These are phyloP conservation scores for Galeopsis tetrahit DNA, from an alignment of 257 asterid genomes.

Conservation along the genomic window DNA sequence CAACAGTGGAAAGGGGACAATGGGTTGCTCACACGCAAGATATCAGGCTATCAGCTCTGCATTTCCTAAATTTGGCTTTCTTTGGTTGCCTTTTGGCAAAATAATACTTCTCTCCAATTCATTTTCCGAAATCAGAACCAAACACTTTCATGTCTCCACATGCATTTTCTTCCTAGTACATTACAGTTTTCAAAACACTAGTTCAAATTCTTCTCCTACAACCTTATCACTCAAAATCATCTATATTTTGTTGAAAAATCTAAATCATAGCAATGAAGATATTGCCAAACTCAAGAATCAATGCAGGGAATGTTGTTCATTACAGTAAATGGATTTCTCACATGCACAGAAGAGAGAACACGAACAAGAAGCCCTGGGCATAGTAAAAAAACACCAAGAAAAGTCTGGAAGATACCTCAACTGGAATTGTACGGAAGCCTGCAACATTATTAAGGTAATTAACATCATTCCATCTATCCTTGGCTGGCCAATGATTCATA, in stretches of 20 bases:
- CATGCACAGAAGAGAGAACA: not conserved
- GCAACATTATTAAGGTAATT: conserved; percentile 78
- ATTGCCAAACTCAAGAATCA: not conserved
- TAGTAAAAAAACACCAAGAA: conserved; percentile 8
- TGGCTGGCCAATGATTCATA: conserved; percentile 97
- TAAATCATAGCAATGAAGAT: not conserved
- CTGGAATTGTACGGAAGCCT: conserved; percentile 96
- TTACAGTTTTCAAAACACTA: not conserved
- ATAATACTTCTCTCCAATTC: not conserved
- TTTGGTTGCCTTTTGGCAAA: too few relatives aligned
- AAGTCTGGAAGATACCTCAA: conserved; percentile 65
- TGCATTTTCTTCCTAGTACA: not conserved
- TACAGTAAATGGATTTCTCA: not conserved
- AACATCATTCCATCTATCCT: conserved; percentile 75
- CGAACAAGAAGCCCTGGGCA: conserved; percentile 1
- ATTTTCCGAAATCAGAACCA: conserved; percentile 2
- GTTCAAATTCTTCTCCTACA: not conserved
- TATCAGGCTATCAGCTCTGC: not conserved
- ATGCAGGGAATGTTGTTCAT: not conserved
- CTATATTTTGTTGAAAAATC: not conserved
- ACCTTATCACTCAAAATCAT: not conserved
- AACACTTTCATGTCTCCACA: not conserved
- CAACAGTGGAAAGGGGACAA: not conserved
- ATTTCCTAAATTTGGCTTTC: not conserved
- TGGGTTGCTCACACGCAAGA: not conserved